Evolutionary conservation across 176 grass and related monocot species (phyloP).

Genomic region (Elymus sibiricus): DNA sequence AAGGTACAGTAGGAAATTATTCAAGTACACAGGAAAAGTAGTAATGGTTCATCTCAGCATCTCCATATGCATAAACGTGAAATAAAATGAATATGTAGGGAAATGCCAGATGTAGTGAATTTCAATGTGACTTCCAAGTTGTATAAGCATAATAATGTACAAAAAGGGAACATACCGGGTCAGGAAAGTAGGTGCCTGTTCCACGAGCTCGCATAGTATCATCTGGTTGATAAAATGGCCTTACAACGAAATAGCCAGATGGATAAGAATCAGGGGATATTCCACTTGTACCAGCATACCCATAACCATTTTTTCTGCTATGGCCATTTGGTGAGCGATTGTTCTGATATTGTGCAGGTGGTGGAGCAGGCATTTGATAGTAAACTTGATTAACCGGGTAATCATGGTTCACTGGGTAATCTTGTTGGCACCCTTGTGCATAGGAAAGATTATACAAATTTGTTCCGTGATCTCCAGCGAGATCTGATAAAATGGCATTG

Average conservation of each 20-base stretch:
- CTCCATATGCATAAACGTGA: not conserved
- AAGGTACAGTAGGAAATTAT: not conserved
- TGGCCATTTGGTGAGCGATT: slow-evolving; percentile 50
- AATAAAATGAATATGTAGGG: slow-evolving; percentile 4
- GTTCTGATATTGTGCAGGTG: slow-evolving; percentile 48
- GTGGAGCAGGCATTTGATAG: slow-evolving; percentile 28
- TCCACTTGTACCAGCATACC: slow-evolving; percentile 52
- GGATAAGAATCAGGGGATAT: slow-evolving; percentile 37
- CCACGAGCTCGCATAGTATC: slow-evolving; percentile 57
- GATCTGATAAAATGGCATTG: slow-evolving; percentile 43
- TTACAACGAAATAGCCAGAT: slow-evolving; percentile 48
- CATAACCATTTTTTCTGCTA: slow-evolving; percentile 45
- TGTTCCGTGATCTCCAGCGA: slow-evolving; percentile 45
- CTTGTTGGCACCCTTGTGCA: slow-evolving; percentile 39
- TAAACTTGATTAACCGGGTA: slow-evolving; percentile 21
- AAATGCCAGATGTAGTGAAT: not conserved
- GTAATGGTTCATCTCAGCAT: not conserved
- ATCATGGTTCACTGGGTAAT: slow-evolving; percentile 33
- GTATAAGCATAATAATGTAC: slow-evolving; percentile 3
- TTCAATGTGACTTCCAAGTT: slow-evolving; percentile 5
- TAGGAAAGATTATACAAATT: slow-evolving; percentile 56
- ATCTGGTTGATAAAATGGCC: slow-evolving; percentile 51
- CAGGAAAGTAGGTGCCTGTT: slow-evolving; percentile 90
- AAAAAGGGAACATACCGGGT: slow-evolving; percentile 49
- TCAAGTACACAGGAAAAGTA: not conserved